Percentiles rank a stretch among this genome's conserved stretches.
phyloP scores from a whole-genome alignment of 257 asterid species.

The Coffea canephora region DNA sequence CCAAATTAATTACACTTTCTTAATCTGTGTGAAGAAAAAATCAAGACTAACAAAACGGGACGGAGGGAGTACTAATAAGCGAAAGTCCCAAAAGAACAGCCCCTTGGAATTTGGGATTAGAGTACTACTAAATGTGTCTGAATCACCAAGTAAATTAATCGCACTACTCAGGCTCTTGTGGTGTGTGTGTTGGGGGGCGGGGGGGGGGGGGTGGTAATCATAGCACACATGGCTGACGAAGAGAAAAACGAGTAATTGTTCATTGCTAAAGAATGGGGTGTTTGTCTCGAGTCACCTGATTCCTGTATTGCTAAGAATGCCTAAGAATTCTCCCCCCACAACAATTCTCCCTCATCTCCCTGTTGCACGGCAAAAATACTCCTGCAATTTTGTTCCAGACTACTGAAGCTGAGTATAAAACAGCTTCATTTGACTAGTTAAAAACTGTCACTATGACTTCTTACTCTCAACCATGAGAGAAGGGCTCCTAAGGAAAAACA shows the following conservation, averaged over 20 bases:
- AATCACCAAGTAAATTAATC: background rate
- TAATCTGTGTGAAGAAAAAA: no score
- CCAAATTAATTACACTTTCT: no score
- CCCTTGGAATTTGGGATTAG: background rate
- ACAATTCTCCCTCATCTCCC: conserved; percentile 4
- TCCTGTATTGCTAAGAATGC: conserved; percentile 17
- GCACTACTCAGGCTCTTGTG: no score
- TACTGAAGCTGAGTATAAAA: conserved; percentile 15
- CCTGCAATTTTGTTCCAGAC: conserved; percentile 19
- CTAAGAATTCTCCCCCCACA: conserved; percentile 4
- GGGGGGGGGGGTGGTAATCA: no score
- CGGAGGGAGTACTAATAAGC: no score
- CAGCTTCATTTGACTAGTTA: conserved; percentile 3
- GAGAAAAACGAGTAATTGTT: background rate
- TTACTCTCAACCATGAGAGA: conserved; percentile 17
- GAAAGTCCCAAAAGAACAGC: background rate
- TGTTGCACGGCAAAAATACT: background rate
- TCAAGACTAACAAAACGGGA: no score
- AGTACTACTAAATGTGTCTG: background rate
- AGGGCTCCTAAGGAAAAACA: background rate
- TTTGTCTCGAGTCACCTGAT: conserved; percentile 13
- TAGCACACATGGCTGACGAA: no score
- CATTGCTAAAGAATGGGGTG: conserved; percentile 26
- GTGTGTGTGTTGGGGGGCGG: no score
- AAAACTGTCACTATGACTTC: background rate